A percentile compares a stretch with the other conserved stretches of the same genome.
Conservation (phyloP, 257 asterid species). For the Solanum bulbocastanum region DNA sequence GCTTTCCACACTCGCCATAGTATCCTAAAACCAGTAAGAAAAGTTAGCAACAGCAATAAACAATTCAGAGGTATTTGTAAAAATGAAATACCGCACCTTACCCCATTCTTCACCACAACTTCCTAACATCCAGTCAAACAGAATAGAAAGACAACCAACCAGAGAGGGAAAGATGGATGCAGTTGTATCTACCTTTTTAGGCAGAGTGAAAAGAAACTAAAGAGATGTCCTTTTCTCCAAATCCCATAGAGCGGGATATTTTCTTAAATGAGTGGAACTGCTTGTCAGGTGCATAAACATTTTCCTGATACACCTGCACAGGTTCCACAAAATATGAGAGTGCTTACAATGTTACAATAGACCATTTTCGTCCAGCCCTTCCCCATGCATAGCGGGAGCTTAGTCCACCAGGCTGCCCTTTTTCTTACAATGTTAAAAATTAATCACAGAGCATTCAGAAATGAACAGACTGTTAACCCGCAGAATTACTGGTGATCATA, state of each 20-base stretch:
- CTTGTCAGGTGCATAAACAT: conserved; percentile 78
- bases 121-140: background rate
- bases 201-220: conserved; percentile 93
- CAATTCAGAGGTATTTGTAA: background rate
- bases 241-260: conserved; percentile 67
- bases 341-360: background rate
- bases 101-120: background rate
- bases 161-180: background rate
- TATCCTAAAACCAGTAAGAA: conserved; percentile 36
- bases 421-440: background rate
- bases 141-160: background rate
- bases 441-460: background rate
- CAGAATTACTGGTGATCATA: background rate
- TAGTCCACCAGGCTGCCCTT: background rate
- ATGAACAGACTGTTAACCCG: background rate
- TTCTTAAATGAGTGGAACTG: conserved; percentile 89
- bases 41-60: background rate
- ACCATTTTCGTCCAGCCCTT: background rate
- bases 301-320: conserved; percentile 85
- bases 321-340: background rate
- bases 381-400: background rate
- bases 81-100: background rate
- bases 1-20: conserved; percentile 93
- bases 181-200: conserved; percentile 53
- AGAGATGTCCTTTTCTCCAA: conserved; percentile 73